Evolutionary conservation across 1,284 basidiomycete genomes (phyloP).

Genomic region (Heimioporus punctisporus): DNA sequence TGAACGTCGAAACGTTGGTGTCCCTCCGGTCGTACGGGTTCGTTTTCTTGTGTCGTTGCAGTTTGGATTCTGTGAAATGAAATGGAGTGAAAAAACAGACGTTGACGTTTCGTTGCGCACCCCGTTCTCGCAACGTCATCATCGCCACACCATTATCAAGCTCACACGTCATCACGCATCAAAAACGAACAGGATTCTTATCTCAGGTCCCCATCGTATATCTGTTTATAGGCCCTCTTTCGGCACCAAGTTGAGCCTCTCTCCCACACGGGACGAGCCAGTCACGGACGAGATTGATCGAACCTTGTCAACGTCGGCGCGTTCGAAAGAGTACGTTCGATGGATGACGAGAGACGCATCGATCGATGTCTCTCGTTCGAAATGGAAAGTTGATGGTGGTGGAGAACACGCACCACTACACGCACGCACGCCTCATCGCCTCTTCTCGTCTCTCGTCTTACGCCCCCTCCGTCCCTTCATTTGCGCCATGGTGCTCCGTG

Average conservation of each 20-base stretch:
- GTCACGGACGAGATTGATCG: conserved; percentile 16
- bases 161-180: conserved; percentile 3
- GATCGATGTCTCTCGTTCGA: conserved; percentile 5
- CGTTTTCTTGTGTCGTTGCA: too few relatives aligned
- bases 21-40: too few relatives aligned
- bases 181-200: conserved; percentile 7
- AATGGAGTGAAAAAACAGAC: too few relatives aligned
- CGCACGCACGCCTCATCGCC: too few relatives aligned
- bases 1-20: too few relatives aligned
- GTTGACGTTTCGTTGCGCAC: too few relatives aligned
- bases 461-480: too few relatives aligned
- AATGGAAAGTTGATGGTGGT: conserved; percentile 2
- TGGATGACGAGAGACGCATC: conserved; percentile 6
- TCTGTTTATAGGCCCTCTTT: conserved; percentile 7
- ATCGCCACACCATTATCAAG: background rate
- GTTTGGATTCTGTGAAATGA: too few relatives aligned
- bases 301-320: conserved; percentile 15
- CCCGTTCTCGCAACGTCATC: too few relatives aligned
- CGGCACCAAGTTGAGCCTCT: conserved; percentile 11
- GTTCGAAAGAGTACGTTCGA: conserved; percentile 3
- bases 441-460: too few relatives aligned
- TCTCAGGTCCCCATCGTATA: conserved; percentile 6
- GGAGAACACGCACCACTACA: too few relatives aligned
- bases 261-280: conserved; percentile 19
- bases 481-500: background rate